Percentiles rank a stretch among this genome's conserved stretches.
Evolutionary conservation across 495 filamentous ascomycete species (phyloP).

Genomic region (Jackrogersella minutella): DNA sequence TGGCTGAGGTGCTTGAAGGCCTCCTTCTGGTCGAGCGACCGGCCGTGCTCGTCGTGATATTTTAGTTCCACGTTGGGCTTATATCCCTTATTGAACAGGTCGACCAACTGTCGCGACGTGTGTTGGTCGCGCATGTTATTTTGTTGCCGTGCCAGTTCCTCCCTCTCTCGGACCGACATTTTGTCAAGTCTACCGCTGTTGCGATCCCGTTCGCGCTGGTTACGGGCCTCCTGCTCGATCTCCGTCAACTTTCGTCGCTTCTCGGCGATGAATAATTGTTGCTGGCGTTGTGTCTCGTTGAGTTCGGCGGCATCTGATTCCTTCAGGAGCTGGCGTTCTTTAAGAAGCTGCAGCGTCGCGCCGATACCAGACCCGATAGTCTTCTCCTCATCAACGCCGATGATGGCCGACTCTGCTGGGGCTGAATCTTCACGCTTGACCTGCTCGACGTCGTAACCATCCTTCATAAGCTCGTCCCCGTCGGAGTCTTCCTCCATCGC

Average conservation of each 20-base stretch:
- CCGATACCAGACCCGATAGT: conserved; percentile 80
- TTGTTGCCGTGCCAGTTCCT: conserved; percentile 84
- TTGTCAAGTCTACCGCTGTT: conserved; percentile 79
- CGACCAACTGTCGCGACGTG: conserved; percentile 79
- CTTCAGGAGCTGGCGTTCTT: conserved; percentile 81
- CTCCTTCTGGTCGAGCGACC: conserved; percentile 88
- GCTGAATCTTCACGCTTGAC: conserved; percentile 60
- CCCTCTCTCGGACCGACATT: conserved; percentile 89
- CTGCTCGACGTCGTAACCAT: conserved; percentile 61
- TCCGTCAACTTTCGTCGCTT: conserved; percentile 76
- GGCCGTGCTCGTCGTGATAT: conserved; percentile 88
- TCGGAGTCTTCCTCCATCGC: conserved; percentile 61
- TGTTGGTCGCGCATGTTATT: conserved; percentile 86
- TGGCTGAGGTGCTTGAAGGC: conserved; percentile 91
- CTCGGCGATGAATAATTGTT: conserved; percentile 81
- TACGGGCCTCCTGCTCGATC: conserved; percentile 78
- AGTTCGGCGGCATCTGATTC: conserved; percentile 66
- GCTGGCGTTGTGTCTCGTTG: conserved; percentile 75
- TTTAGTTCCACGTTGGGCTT: conserved; percentile 88
- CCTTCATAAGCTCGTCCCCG: conserved; percentile 54
- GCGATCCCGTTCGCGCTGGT: conserved; percentile 87
- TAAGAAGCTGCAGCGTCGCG: conserved; percentile 80
- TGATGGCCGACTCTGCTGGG: conserved; percentile 65
- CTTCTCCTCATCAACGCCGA: conserved; percentile 85
- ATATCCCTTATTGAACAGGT: conserved; percentile 86